phyloP scores from a whole-genome alignment of 1,284 basidiomycete genomes.

The Fistulina hepatica region DNA sequence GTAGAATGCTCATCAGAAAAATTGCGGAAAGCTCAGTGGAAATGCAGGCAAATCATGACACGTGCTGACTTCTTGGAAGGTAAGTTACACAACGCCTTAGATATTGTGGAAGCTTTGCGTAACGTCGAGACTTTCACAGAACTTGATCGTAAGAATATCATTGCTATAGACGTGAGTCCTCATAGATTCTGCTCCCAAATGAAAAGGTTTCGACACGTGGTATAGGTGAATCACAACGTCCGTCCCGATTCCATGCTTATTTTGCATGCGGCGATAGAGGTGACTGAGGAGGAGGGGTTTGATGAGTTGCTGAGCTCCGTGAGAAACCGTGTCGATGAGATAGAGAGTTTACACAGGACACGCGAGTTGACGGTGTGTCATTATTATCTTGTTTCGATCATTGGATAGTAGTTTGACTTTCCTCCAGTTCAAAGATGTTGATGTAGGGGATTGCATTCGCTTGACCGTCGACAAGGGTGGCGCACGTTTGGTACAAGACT shows the following conservation, averaged over 20 bases:
- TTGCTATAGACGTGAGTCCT: slow-evolving; percentile 61
- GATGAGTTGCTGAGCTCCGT: slow-evolving; percentile 63
- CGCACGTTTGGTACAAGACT: neutral
- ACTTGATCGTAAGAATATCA: slow-evolving; percentile 56
- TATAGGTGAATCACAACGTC: slow-evolving; percentile 62
- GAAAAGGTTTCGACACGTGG: neutral
- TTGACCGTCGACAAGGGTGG: slow-evolving; percentile 55
- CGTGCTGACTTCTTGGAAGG: slow-evolving; percentile 71
- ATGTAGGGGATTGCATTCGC: slow-evolving; percentile 44
- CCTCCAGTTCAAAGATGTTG: slow-evolving; percentile 53
- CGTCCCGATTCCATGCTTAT: slow-evolving; percentile 71
- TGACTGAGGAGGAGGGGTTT: slow-evolving; percentile 62
- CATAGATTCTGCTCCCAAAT: slow-evolving; percentile 1
- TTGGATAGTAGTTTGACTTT: neutral
- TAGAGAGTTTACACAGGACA: slow-evolving; percentile 62
- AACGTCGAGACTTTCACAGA: slow-evolving; percentile 27
- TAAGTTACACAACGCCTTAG: slow-evolving; percentile 20
- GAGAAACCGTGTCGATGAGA: slow-evolving; percentile 62
- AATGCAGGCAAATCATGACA: slow-evolving; percentile 71
- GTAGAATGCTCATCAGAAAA: neutral
- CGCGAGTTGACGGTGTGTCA: slow-evolving; percentile 53
- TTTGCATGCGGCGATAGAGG: slow-evolving; percentile 56
- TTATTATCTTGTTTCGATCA: slow-evolving; percentile 4
- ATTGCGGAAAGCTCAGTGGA: slow-evolving; percentile 30
- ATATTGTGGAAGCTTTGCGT: slow-evolving; percentile 2